Evolutionary conservation across 768 basidiomycete genomes (phyloP).

Genomic region (Hygrophorus russula): DNA sequence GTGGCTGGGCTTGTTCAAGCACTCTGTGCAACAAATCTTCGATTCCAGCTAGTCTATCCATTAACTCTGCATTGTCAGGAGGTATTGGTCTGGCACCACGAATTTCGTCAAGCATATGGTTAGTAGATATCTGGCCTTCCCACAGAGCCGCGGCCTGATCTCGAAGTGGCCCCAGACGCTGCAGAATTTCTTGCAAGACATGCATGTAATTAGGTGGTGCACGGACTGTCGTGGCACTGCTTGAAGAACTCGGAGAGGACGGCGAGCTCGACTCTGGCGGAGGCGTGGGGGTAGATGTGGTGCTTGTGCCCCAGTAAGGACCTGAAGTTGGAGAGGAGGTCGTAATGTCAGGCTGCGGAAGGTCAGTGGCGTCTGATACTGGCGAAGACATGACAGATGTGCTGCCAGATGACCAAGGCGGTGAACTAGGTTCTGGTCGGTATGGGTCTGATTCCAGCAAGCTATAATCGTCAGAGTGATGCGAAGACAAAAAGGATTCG

Average conservation of each 20-base stretch:
- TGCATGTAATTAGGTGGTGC: constrained; percentile 22
- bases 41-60: constrained; percentile 31
- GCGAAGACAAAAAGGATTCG: constrained; percentile 35
- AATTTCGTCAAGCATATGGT: constrained; percentile 52
- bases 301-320: constrained; percentile 4
- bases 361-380: constrained; percentile 7
- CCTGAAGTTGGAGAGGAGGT: constrained; percentile 7
- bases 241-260: constrained; percentile 24
- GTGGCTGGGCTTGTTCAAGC: constrained; percentile 21
- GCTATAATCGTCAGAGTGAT: constrained; percentile 62
- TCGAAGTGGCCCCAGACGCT: constrained; percentile 29
- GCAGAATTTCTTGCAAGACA: constrained; percentile 41
- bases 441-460: constrained; percentile 22
- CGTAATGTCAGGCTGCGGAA: constrained; percentile 6
- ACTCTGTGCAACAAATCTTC: constrained; percentile 34
- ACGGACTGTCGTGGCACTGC: constrained; percentile 16
- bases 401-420: background rate
- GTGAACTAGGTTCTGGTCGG: constrained; percentile 10
- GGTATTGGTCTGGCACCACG: constrained; percentile 30
- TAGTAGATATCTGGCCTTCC: constrained; percentile 51
- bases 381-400: constrained; percentile 6
- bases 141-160: constrained; percentile 48
- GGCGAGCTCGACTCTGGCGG: constrained; percentile 26
- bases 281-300: constrained; percentile 17
- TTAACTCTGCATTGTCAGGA: constrained; percentile 27